Evolutionary conservation across 2,329 filamentous ascomycete genomes (phyloP), one percentile per base, ranked within the genome.

Genomic region (Fusarium tuaranense): DNA sequence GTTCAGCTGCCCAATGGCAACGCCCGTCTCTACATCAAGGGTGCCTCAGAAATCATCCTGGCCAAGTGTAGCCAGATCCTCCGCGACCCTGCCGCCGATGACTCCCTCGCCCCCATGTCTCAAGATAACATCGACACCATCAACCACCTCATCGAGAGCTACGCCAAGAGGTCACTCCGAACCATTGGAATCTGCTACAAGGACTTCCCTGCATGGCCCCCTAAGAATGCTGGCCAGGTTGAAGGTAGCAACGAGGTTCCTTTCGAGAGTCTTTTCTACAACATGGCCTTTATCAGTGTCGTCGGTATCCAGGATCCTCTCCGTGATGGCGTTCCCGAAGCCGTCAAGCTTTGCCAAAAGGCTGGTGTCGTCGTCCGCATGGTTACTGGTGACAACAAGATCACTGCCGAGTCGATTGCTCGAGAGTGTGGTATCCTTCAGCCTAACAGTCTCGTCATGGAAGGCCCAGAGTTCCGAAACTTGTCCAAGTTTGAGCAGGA

Each of bases 171-270:
- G 20, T 97, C 95, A 9, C 87, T 98, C 36, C 91, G 95, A 72
- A 97, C 95, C 2, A 97, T 98, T 76, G 94, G 92, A 51, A 89
- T 97, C 73, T 87, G 95, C 63, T 97, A 95, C 83, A 92, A 92
- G 66, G 95, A 98, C 77, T 97, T 97, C 75, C 90, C 94, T 27
- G 89, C 90, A 63, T 98, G 95, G 95, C 95, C 95, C 36, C 95
- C 95, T 6, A 89, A 86, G 70, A 88, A 88, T 58, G 89, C 88
- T 18, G 89, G 85, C 59, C 86, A 85, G 6, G 81, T 82, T n/a
- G 88, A 89, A 48, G 86, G 85, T 27, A 87, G 92, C 81, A 87
- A 87, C 76, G 89, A 92, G 66, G 87, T 91, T n/a, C 83, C 87
- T 10, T 93, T 94, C 72, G 91, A 93, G 55, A 87, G 91, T 63